Conservation (phyloP, 352 stramenopile genomes). For the Phytopythium litorale region DNA sequence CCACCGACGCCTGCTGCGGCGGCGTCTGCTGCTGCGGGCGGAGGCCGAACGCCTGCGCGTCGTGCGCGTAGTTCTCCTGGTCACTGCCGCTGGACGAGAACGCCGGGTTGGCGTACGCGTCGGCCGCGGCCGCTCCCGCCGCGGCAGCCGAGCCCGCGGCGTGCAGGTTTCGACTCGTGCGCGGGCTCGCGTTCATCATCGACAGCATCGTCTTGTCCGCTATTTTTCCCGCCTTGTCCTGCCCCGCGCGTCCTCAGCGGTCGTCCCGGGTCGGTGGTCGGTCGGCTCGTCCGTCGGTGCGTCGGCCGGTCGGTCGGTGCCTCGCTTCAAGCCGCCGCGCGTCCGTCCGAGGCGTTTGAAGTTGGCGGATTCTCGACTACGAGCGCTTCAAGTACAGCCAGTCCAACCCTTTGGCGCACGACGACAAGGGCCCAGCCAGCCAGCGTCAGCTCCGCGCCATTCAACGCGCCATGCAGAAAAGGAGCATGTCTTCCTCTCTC, state of each 20-base stretch:
- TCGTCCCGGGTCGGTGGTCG: too few species aligned
- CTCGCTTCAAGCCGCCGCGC: background rate
- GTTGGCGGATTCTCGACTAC: constrained; percentile 65
- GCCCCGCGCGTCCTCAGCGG: too few species aligned
- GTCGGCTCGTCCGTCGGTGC: background rate
- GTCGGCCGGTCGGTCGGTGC: background rate
- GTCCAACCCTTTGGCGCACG: constrained; percentile 9
- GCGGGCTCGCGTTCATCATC: constrained; percentile 48
- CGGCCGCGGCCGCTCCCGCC: background rate
- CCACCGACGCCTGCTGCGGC: constrained; percentile 2
- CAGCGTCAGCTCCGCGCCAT: constrained; percentile 38
- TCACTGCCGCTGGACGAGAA: constrained; percentile 7
- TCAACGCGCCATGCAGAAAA: constrained; percentile 40
- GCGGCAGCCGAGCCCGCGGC: background rate
- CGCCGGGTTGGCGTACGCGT: constrained; percentile 3
- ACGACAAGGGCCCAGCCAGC: constrained; percentile 12
- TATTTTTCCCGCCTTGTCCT: constrained; percentile 12
- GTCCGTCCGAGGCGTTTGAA: constrained; percentile 42
- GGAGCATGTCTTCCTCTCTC: constrained; percentile 16
- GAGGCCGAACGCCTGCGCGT: constrained; percentile 5
- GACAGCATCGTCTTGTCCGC: constrained; percentile 42
- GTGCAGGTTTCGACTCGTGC: constrained; percentile 3
- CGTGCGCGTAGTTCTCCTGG: constrained; percentile 8
- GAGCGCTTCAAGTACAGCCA: constrained; percentile 57
- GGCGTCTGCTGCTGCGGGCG: background rate